Evolutionary conservation across 306 rosid genomes (phyloP), one percentile per base, ranked within the genome.

Genomic region (Inga laurina): DNA sequence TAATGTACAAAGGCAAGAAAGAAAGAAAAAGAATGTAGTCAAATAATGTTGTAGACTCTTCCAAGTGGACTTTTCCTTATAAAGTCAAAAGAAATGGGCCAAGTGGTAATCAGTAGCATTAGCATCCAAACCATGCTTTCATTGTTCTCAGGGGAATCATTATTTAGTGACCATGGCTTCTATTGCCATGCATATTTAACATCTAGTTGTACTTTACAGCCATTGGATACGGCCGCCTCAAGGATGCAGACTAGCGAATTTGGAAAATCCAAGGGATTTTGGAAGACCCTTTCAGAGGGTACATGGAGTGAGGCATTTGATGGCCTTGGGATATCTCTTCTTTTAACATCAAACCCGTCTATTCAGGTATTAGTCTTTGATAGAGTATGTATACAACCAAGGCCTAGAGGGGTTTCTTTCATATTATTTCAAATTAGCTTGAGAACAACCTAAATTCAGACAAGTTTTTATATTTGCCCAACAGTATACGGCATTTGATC

Each of bases 191-290:
- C 74, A 73, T 67, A n/a, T 84, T 72, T 83, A 74, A 74, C 37
- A 43, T 90, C 67, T 82, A 45, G 39, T 75, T 84, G 73, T 85
- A 65, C 72, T 82, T 71, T 76, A 41, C 92, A 93, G 99, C 99
- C 99, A 72, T 85, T 95, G 86, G 99, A 95, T 86, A 90, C 97
- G 27, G 96, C 93, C 81, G 87, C 99, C 81, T 92, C 99, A 32
- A 88, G 85, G 92, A 95, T 95, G 97, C 98, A 95, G 88, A 93
- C 99, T 76, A 93, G 99, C 79, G 93, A 93, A 77, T 95, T 95
- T 84, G 99, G 99, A 84, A 93, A 92, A 88, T 91, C 99, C 74
- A 90, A 92, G 89, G 99, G 98, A 88, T 83, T 95, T 67, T 92
- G 94, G 96, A 87, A 93, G 93, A 92, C 93, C 69, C 93, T 95